A percentile compares a stretch with the other conserved stretches of the same genome.
Conservation (phyloP, 352 stramenopile species). For the Globisporangium uncinulatum region DNA sequence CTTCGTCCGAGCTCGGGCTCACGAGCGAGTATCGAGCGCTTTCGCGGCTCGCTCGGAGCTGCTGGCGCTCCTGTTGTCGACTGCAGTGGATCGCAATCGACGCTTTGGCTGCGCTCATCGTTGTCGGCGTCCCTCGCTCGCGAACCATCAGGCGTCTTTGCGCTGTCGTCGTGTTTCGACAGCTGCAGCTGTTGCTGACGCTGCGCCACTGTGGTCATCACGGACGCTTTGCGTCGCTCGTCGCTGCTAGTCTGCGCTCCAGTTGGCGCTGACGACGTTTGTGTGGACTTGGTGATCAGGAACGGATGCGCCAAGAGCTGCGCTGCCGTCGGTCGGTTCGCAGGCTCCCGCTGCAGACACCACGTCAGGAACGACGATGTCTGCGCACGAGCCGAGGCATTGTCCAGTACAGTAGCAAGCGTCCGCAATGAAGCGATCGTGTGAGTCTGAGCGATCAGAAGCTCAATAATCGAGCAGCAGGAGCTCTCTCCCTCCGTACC, state of each 20-base stretch:
- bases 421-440: neutral
- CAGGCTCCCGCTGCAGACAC: constrained; percentile 63
- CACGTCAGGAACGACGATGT: constrained; percentile 47
- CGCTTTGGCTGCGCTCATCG: too few relatives aligned
- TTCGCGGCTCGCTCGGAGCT: too few relatives aligned
- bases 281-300: constrained; percentile 22
- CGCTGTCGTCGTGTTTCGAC: too few relatives aligned
- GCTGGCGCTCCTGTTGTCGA: too few relatives aligned
- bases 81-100: too few relatives aligned
- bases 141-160: too few relatives aligned
- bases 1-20: too few relatives aligned
- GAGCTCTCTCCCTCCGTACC: constrained; percentile 15
- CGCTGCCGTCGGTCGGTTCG: constrained; percentile 72
- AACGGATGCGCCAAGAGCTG: constrained; percentile 93
- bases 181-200: neutral
- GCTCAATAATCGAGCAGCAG: neutral
- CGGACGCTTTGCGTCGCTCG: neutral
- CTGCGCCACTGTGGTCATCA: too few relatives aligned
- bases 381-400: constrained; percentile 12
- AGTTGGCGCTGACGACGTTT: neutral
- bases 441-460: neutral
- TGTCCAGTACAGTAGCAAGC: too few relatives aligned
- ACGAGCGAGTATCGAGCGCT: too few relatives aligned
- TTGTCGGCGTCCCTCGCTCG: too few relatives aligned
- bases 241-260: neutral